Base-by-base conservation (phyloP, 1,284 basidiomycete genomes). In the Bjerkandera adusta region DNA sequence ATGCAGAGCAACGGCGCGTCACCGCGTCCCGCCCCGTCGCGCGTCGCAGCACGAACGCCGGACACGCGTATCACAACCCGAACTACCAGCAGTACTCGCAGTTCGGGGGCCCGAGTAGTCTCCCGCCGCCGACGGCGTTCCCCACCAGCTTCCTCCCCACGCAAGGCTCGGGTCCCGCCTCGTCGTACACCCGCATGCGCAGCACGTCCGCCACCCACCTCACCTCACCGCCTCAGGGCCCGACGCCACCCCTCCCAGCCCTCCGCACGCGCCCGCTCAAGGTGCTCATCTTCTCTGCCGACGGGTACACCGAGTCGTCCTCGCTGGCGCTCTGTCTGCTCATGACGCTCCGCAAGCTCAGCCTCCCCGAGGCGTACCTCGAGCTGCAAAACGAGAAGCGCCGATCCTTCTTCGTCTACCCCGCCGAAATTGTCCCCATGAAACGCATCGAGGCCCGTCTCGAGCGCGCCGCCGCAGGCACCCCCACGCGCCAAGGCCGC, bases 331-430 rank as follows among this genome's bases (percentile, higher is more conserved):
- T 98, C 37, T 82, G 83, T 54, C 82, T 96, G 57, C 72, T 97
- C 54, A 98, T 99, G 95, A 83, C 85, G 30, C 71, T 86, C 39
- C 82, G 77, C 66, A 64, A 75, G 55, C 60, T 85, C 65, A 65
- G 75, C 37, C 76, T 97, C 10, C 89, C 94, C 3, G 91, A 95
- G 61, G 95, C 94, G 13, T 98, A 95, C 68, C 71, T 95, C 37
- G 83, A 89, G 61, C 75, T 96, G 55, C 92, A 87, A 67, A 76
- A 76, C 39, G 60, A 59, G 71, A 77, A 88, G 75, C 70, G 80
- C 70, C 61, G 81, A 53, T 88, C 73, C 63, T 99, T 99, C 73
- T 98, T 97, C 58, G 90, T 98, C 41, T 97, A 97, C 65, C 83
- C 85, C 39, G 73, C 73, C 33, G 95, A 97, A 65, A 68, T 95